Conservation (phyloP, 345 rosid genomes). For the Salix dunnii region DNA sequence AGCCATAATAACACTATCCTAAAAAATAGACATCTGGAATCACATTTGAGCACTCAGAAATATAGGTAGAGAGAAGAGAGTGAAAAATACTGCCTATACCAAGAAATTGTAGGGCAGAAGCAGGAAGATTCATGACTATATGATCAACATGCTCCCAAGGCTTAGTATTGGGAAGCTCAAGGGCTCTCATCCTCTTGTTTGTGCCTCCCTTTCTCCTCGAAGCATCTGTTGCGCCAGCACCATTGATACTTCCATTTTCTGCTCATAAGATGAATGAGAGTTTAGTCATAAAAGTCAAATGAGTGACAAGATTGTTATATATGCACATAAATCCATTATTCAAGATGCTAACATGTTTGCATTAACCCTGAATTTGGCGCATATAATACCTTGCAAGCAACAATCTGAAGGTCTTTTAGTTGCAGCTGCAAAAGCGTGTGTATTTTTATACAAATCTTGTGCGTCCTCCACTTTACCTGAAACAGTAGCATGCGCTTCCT, state of each 20-base stretch:
- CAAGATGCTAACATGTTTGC: conserved; percentile 5
- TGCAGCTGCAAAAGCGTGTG: conserved; percentile 31
- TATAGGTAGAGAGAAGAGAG: not conserved
- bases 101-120: conserved; percentile 81
- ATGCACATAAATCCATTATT: not conserved
- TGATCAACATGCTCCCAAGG: conserved; percentile 93
- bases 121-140: conserved; percentile 97
- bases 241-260: conserved; percentile 33
- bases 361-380: conserved; percentile 3
- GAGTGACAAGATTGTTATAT: not conserved
- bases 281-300: not conserved
- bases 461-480: conserved; percentile 24
- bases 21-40: too few relatives aligned
- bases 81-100: conserved; percentile 35
- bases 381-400: conserved; percentile 46
- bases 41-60: not conserved
- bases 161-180: conserved; percentile 45
- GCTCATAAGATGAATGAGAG: not conserved
- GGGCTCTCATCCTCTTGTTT: conserved; percentile 59
- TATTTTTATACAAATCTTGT: conserved; percentile 20
- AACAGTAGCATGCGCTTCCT: conserved; percentile 19
- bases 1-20: too few relatives aligned
- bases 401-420: conserved; percentile 48
- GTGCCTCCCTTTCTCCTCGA: conserved; percentile 39
- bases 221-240: conserved; percentile 13